phyloP scores from a whole-genome alignment of 192 early-diverging fungal species.

The Entomortierella parvispora region DNA sequence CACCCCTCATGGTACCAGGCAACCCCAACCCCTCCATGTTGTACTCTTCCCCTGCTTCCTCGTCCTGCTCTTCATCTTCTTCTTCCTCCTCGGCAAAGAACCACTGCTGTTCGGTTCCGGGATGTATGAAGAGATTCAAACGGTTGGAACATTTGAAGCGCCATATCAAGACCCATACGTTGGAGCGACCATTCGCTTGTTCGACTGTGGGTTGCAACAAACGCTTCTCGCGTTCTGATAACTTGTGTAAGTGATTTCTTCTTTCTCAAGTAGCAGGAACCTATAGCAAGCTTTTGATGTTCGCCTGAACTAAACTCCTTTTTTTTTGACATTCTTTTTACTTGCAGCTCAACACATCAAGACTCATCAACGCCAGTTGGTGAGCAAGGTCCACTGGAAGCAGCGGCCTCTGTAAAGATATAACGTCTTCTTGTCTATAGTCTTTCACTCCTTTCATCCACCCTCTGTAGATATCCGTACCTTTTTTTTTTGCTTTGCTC shows the following conservation, averaged over 20 bases:
- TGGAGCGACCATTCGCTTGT: conserved; percentile 76
- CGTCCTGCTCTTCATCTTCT: too few relatives aligned
- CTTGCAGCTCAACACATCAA: conserved; percentile 45
- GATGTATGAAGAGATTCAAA: conserved; percentile 49
- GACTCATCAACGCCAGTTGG: conserved; percentile 48
- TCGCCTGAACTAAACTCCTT: not conserved
- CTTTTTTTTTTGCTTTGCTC: not conserved
- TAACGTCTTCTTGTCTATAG: not conserved
- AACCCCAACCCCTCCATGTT: too few relatives aligned
- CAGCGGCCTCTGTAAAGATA: conserved; percentile 11
- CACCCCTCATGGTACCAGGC: too few relatives aligned
- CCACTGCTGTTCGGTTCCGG: conserved; percentile 37
- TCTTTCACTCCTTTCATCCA: not conserved
- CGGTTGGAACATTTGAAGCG: conserved; percentile 83
- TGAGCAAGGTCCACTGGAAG: conserved; percentile 45
- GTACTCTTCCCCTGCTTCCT: too few relatives aligned
- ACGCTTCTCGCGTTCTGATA: conserved; percentile 81
- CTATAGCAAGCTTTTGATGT: not conserved
- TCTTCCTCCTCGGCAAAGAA: conserved; percentile 28
- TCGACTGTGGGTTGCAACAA: conserved; percentile 76
- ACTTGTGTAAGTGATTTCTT: conserved; percentile 57
- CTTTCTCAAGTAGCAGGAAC: not conserved
- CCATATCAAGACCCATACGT: conserved; percentile 83
- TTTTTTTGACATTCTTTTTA: not conserved
- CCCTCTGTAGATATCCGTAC: not conserved